These are phyloP conservation scores for Lactarius trivialis DNA, from an alignment of 768 basidiomycete species.

Conservation along the genomic window DNA sequence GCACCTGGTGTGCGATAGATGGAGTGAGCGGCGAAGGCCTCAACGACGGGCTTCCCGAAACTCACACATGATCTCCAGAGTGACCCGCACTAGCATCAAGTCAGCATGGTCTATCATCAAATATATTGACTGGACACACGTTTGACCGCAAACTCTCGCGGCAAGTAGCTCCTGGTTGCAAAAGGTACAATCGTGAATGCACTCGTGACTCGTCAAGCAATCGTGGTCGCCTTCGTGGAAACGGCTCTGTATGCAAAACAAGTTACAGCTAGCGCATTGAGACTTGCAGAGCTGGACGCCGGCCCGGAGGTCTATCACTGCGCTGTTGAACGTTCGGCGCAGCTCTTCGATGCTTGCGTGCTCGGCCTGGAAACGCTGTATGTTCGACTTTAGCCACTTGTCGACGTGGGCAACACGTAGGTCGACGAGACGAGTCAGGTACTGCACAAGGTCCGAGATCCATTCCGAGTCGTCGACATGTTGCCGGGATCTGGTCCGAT, in stretches of 20 bases:
- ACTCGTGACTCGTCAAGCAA: slow-evolving; percentile 45
- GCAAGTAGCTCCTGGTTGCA: slow-evolving; percentile 29
- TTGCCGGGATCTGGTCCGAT: slow-evolving; percentile 29
- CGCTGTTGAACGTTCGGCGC: slow-evolving; percentile 37
- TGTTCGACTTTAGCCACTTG: slow-evolving; percentile 46
- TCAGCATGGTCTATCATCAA: background rate
- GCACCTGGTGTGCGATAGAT: slow-evolving; percentile 35
- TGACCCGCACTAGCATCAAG: slow-evolving; percentile 48
- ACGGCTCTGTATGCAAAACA: slow-evolving; percentile 42
- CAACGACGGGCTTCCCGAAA: background rate
- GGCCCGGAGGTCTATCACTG: slow-evolving; percentile 39
- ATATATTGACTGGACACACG: slow-evolving; percentile 31
- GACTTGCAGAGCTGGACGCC: slow-evolving; percentile 44
- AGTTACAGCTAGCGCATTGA: slow-evolving; percentile 41
- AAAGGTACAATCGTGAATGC: slow-evolving; percentile 39
- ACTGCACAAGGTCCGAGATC: slow-evolving; percentile 32
- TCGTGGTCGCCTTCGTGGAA: slow-evolving; percentile 44
- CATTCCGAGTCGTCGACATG: slow-evolving; percentile 36
- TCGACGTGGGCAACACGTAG: slow-evolving; percentile 41
- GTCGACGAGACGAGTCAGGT: slow-evolving; percentile 37
- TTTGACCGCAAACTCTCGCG: slow-evolving; percentile 37
- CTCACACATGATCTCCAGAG: slow-evolving; percentile 47
- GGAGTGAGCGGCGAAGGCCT: background rate
- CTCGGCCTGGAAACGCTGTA: slow-evolving; percentile 38
- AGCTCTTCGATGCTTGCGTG: slow-evolving; percentile 42